Percentiles rank a stretch among this genome's conserved stretches.
These are phyloP conservation scores for Suillus clintonianus DNA, from an alignment of 768 basidiomycete genomes.

Conservation along the genomic window DNA sequence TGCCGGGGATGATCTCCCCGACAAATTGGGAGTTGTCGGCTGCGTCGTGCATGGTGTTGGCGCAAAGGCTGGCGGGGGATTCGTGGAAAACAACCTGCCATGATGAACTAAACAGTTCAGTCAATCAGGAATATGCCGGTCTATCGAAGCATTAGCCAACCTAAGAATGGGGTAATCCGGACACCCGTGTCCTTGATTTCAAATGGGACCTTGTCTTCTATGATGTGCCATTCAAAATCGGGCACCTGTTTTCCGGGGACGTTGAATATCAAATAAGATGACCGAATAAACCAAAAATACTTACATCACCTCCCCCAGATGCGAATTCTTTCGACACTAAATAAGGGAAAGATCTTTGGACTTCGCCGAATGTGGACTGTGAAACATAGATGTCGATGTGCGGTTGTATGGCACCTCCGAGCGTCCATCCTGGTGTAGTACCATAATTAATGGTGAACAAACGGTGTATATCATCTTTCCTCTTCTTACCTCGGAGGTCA, in stretches of 20 bases:
- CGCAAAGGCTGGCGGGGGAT: conserved; percentile 38
- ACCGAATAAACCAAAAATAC: conserved; percentile 15
- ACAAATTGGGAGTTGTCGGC: conserved; percentile 36
- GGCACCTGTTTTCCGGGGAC: conserved; percentile 57
- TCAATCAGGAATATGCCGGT: conserved; percentile 6
- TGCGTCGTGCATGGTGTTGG: conserved; percentile 42
- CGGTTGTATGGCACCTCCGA: conserved; percentile 61
- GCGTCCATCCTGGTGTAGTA: conserved; percentile 65
- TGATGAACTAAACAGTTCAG: conserved; percentile 58
- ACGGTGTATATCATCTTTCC: background rate
- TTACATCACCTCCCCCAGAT: conserved; percentile 78
- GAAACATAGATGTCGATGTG: conserved; percentile 79
- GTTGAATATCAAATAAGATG: background rate
- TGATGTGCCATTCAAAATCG: conserved; percentile 80
- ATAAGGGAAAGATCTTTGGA: conserved; percentile 79
- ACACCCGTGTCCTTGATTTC: conserved; percentile 68
- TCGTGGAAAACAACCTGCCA: conserved; percentile 59
- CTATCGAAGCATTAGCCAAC: conserved; percentile 36
- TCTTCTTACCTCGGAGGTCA: conserved; percentile 71
- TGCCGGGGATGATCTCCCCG: conserved; percentile 32
- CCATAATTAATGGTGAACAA: conserved; percentile 2
- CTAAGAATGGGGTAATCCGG: conserved; percentile 63
- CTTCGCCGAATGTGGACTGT: conserved; percentile 60
- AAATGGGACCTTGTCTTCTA: conserved; percentile 68
- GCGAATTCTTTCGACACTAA: conserved; percentile 74